Conservation (phyloP, 2,329 filamentous ascomycete species). For the Myriosclerotinia duriaeana region DNA sequence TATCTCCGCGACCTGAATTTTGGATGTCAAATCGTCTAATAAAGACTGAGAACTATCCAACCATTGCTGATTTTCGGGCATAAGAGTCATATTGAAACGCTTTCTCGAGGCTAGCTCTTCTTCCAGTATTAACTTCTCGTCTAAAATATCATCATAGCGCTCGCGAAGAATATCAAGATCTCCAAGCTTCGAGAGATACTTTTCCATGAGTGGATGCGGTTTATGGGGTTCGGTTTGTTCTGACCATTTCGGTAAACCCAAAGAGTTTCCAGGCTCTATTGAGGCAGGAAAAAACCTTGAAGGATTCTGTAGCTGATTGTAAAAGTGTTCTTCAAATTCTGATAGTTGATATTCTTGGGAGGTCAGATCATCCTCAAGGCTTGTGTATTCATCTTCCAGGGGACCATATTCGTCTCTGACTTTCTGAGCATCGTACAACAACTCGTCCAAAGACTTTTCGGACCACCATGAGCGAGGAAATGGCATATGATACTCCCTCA, state of each 20-base stretch:
- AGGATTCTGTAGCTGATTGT: slow-evolving; percentile 3
- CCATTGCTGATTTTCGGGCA: slow-evolving; percentile 28
- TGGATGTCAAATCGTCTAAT: slow-evolving; percentile 16
- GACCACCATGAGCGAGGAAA: slow-evolving; percentile 3
- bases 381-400: slow-evolving; percentile 31
- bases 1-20: slow-evolving; percentile 23
- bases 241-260: accelerated
- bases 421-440: slow-evolving; percentile 7
- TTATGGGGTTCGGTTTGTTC: not conserved
- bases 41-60: slow-evolving; percentile 27
- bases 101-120: slow-evolving; percentile 23
- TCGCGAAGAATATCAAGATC: slow-evolving; percentile 31
- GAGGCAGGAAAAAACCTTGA: not conserved
- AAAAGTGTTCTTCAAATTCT: slow-evolving; percentile 25
- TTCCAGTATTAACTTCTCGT: slow-evolving; percentile 27
- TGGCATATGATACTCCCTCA: not conserved
- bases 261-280: not conserved
- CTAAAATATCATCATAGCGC: slow-evolving; percentile 24
- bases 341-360: slow-evolving; percentile 25
- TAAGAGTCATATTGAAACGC: slow-evolving; percentile 20
- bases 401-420: slow-evolving; percentile 32
- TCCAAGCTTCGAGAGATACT: slow-evolving; percentile 28
- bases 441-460: not conserved
- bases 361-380: slow-evolving; percentile 28
- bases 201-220: slow-evolving; percentile 27